Percentiles rank a stretch among this genome's conserved stretches.
Conservation (phyloP, 306 rosid genomes). For the Urtica urens region DNA sequence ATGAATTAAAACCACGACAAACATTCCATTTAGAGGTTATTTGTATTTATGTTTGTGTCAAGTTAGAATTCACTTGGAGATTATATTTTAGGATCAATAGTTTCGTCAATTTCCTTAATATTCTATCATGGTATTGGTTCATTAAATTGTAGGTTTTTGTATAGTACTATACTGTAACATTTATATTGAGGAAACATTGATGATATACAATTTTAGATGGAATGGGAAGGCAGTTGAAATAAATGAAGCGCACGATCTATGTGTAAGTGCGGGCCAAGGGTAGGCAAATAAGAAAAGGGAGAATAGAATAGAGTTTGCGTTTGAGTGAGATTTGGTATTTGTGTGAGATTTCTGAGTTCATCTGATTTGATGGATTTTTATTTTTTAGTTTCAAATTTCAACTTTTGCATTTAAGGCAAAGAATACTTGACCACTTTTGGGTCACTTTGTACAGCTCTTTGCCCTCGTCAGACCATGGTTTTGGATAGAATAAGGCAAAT, state of each 20-base stretch:
- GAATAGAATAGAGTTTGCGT: not conserved
- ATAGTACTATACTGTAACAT: not conserved
- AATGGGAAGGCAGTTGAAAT: constrained; percentile 6
- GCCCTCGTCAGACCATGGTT: not conserved
- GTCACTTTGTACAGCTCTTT: not conserved
- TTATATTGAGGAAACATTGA: not conserved
- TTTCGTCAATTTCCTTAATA: too few relatives aligned
- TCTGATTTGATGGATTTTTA: constrained; percentile 14
- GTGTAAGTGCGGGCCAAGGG: constrained; percentile 27
- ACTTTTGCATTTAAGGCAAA: constrained; percentile 10
- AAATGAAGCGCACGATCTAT: constrained; percentile 25
- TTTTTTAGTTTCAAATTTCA: not conserved
- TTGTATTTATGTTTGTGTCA: too few relatives aligned
- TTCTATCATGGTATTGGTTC: too few relatives aligned
- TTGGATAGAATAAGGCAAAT: constrained; percentile 8
- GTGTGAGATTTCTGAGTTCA: not conserved
- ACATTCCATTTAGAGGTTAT: too few relatives aligned
- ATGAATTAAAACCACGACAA: too few relatives aligned
- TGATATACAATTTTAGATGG: not conserved
- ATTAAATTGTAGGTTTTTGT: not conserved
- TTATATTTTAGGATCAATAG: too few relatives aligned
- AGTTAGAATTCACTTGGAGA: too few relatives aligned
- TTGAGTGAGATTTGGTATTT: not conserved
- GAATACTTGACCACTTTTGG: not conserved
- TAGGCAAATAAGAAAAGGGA: not conserved